Base-by-base conservation (phyloP, 2,329 filamentous ascomycete species). In the Ascochyta koolunga region DNA sequence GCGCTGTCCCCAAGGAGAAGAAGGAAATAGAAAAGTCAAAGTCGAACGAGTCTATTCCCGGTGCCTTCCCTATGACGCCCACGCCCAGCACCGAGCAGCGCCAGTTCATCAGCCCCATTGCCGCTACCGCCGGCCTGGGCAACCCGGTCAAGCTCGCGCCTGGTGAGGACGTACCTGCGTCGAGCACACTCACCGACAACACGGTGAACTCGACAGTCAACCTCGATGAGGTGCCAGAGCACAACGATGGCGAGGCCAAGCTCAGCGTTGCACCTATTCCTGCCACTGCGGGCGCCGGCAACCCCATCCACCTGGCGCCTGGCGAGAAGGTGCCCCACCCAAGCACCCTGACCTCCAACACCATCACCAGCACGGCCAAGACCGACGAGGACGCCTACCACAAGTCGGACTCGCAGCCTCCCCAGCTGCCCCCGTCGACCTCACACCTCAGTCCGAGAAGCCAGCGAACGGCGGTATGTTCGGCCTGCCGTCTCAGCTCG, bases 301-400 rank as follows among this genome's bases (percentile, higher is more conserved):
- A 97, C 76, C 93, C 93, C 7, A 84, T 97, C 72, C 82, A 84
- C 67, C 82, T 96, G 49, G 83, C 84, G 21, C 89, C 93, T 4
- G 92, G 92, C 66, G 90, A 96, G 78, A 86, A 87, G 73, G 83
- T 96, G 9, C 93, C 93, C 35, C 82, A 89, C 41, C 75, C 82
- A 22, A 83, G 78, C 73, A 82, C 83, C 22, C 69, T 92, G 64
- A 86, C 86, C 41, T 76, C 82, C 45, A 89, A 90, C 73, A 88
- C 91, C 44, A 83, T 96, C 68, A 85, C 87, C 36, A 85, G 83
- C 61, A 75, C 69, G 9, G 68, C 61, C 65, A 75, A 80, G 50
- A 77, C 75, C 6, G 93, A 97, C 73, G 84, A 91, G 74, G 90
- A 87, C 64, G 93, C 91, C 1, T 98, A 97, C 76, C 89, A 96